Conservation (phyloP, 1,284 basidiomycete genomes). For the Ceratobasidium sp. region DNA sequence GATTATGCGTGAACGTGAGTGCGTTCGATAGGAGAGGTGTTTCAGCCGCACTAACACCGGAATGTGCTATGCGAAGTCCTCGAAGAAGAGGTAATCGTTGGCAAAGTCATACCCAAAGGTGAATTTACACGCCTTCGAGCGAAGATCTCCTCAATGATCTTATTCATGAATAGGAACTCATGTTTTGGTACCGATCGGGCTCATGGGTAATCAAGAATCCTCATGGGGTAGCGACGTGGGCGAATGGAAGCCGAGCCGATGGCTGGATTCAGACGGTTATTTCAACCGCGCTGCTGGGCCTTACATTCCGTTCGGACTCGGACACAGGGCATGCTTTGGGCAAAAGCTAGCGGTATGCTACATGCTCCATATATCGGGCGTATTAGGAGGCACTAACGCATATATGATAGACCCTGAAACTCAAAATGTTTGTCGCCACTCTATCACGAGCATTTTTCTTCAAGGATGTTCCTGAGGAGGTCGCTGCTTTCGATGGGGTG, state of each 20-base stretch:
- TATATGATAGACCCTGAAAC: constrained; percentile 1
- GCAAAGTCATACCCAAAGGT: constrained; percentile 23
- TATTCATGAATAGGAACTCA: not conserved
- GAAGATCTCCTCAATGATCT: too few species aligned
- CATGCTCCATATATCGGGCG: not conserved
- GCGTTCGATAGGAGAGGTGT: not conserved
- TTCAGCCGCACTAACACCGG: too few species aligned
- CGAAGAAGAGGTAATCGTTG: constrained; percentile 30
- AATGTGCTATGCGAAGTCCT: not conserved
- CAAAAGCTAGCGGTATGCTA: constrained; percentile 38
- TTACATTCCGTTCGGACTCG: constrained; percentile 19
- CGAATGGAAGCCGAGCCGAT: constrained; percentile 31
- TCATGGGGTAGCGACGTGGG: constrained; percentile 33
- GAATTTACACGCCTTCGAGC: not conserved
- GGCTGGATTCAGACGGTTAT: constrained; percentile 8
- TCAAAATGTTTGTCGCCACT: constrained; percentile 27
- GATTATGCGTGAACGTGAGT: constrained; percentile 21
- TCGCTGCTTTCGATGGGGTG: not conserved
- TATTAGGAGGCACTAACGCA: not conserved
- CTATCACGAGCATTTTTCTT: constrained; percentile 30
- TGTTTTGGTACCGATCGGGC: not conserved
- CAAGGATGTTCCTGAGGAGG: constrained; percentile 18
- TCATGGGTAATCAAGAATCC: constrained; percentile 13
- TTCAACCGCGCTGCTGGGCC: constrained; percentile 26
- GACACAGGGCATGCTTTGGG: constrained; percentile 34